Base-by-base conservation (phyloP, 2,329 filamentous ascomycete species). In the Aspergillus glaucus region DNA sequence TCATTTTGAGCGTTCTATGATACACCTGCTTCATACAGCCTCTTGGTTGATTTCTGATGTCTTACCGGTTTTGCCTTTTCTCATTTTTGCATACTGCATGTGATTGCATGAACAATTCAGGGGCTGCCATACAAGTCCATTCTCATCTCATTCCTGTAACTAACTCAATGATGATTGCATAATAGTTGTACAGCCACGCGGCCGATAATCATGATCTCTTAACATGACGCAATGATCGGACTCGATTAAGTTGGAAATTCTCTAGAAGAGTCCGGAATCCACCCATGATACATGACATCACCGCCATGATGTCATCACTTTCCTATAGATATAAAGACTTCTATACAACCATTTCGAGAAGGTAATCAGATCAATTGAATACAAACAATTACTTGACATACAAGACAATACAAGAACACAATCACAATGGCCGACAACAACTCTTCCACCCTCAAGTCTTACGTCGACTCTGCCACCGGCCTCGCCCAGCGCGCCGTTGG, bases 361-460 rank as follows among this genome's bases (percentile, higher is more conserved):
- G 14, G n/a, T n/a, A 7, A 37, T 7, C 15, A 37, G 6, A 37
- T 17, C 34, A 37, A n/a, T 40, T 17, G 37, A 21, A 40, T 10
- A 40, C 37, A 40, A 12, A 40, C n/a, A 19, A 40, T 19, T 10
- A 40, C 3, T 40, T 21, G 3, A 21, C 15, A 3, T 2, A 40
- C 9, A 40, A 19, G 2, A 21, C 9, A 21, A 22, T 22, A 19
- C 15, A 12, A 21, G 42, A 51, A 47, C 40, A 44, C 43, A 39
- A 44, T 34, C 51, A 58, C 22, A 28, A 66, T 66, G 63, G 60
- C 63, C 53, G 58, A 58, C 53, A 49, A 53, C 44, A 61, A 60
- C 73, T 66, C 85, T 58, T 94, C 88, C 54, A 93, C 90, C 55
- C 78, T 91, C 63, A 81, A 92, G 77, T 86, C 87, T 49, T 85